phyloP scores from a whole-genome alignment of 306 rosid genomes.

The Adenanthera pavonina region DNA sequence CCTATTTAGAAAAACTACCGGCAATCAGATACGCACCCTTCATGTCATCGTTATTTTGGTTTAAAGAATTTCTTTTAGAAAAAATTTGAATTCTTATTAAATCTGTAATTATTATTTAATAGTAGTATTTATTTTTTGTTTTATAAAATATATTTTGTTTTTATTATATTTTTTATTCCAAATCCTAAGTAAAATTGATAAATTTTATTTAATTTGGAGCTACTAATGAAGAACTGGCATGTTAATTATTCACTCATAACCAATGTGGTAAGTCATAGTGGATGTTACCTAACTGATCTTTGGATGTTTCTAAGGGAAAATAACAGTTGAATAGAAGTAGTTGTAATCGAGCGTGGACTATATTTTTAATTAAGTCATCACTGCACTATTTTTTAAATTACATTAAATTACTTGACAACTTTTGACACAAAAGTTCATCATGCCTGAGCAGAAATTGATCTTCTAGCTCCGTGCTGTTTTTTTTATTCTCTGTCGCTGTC shows the following conservation, averaged over 20 bases:
- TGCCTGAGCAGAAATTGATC: not conserved
- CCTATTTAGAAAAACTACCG: too few species aligned
- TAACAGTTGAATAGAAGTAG: not conserved
- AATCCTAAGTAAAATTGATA: too few species aligned
- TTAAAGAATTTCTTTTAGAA: too few species aligned
- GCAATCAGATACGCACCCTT: too few species aligned
- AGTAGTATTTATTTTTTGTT: not conserved
- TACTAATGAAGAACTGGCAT: not conserved
- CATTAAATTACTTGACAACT: not conserved
- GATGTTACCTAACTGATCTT: not conserved
- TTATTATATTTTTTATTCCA: not conserved
- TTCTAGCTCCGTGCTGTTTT: not conserved
- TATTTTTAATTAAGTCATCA: not conserved
- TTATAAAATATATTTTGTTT: not conserved
- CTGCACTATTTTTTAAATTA: not conserved
- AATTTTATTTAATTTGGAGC: too few species aligned
- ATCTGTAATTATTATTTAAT: not conserved
- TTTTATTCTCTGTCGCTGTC: not conserved
- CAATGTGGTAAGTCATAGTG: not conserved
- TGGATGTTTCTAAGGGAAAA: not conserved
- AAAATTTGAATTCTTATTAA: too few species aligned
- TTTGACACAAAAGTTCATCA: not conserved
- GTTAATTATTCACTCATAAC: not conserved
- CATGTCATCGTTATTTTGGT: too few species aligned
- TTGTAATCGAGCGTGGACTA: not conserved